These are phyloP conservation scores for Bocquillonia castaneifolia DNA, from an alignment of 441 rosid genomes.

Conservation along the genomic window DNA sequence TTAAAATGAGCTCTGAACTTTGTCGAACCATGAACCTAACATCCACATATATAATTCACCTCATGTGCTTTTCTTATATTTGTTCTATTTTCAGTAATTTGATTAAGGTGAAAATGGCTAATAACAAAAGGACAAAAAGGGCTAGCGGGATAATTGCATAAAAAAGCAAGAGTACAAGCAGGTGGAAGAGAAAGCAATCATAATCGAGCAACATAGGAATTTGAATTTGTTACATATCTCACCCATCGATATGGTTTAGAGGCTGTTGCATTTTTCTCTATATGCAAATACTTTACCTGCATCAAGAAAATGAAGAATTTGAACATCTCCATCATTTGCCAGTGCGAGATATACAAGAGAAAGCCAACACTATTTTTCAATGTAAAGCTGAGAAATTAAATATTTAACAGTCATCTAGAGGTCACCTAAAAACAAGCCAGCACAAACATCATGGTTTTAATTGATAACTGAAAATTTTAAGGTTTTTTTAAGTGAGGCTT, in stretches of 20 bases:
- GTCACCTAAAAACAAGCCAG: neutral
- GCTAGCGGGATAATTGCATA: neutral
- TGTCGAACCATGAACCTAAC: neutral
- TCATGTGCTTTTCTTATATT: no score
- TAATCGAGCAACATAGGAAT: conserved; percentile 74
- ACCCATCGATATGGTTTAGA: conserved; percentile 84
- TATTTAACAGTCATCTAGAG: no score
- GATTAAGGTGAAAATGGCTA: neutral
- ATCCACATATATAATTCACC: no score
- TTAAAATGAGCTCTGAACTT: no score
- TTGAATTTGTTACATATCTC: conserved; percentile 84
- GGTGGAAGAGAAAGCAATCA: conserved; percentile 25
- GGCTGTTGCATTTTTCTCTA: conserved; percentile 63
- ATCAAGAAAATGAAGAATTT: conserved; percentile 12
- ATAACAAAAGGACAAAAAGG: neutral
- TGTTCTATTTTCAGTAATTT: neutral
- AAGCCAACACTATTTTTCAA: no score
- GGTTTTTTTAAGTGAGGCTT: neutral
- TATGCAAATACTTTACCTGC: conserved; percentile 94
- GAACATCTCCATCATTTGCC: neutral
- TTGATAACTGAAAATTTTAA: neutral
- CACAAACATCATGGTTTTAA: neutral
- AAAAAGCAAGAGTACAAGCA: neutral
- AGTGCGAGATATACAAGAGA: no score
- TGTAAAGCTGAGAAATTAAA: neutral